phyloP scores from a whole-genome alignment of 2,329 filamentous ascomycete species.

The Talaromyces verruculosus region DNA sequence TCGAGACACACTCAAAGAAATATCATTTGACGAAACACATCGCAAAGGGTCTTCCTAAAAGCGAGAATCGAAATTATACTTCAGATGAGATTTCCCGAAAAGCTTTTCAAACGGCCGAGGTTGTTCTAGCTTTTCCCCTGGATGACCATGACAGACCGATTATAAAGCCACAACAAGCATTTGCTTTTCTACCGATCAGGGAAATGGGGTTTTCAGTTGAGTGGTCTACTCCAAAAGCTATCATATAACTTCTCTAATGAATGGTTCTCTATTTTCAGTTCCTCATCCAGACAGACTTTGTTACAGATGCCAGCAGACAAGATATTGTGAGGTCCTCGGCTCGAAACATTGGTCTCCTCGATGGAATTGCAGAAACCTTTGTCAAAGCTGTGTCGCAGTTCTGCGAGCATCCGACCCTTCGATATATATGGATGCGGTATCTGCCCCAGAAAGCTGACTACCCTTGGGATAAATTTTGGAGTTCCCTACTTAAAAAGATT shows the following conservation, averaged over 20 bases:
- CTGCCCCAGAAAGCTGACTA: background rate
- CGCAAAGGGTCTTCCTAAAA: background rate
- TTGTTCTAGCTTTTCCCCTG: background rate
- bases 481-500: background rate
- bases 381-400: background rate
- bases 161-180: background rate
- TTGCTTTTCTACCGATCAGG: background rate
- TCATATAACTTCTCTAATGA: background rate
- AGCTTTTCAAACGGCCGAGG: background rate
- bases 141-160: background rate
- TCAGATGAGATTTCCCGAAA: background rate
- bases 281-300: background rate
- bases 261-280: background rate
- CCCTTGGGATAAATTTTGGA: background rate
- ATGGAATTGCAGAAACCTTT: background rate
- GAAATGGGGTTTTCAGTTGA: background rate
- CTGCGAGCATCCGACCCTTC: background rate
- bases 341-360: background rate
- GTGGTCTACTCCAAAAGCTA: background rate
- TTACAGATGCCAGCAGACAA: background rate
- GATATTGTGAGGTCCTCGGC: background rate
- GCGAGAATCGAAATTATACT: background rate
- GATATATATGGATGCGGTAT: background rate
- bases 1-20: background rate
- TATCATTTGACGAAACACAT: background rate